These are phyloP conservation scores for Eucalyptus tenuipes DNA, from an alignment of 345 rosid genomes.

Conservation along the genomic window DNA sequence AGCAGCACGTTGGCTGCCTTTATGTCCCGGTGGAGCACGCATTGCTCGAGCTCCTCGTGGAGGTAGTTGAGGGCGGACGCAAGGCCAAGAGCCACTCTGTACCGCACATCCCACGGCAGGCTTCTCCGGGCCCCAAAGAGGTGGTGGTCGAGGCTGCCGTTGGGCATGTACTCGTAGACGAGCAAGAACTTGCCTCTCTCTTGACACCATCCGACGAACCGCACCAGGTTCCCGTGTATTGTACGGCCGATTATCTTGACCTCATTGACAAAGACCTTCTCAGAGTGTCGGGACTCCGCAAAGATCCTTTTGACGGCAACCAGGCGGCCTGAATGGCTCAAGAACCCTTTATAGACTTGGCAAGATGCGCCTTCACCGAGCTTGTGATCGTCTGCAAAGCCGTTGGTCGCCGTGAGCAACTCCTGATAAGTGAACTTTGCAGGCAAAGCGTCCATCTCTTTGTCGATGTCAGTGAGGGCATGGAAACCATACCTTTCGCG, in stretches of 20 bases:
- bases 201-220: neutral
- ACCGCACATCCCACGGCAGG: neutral
- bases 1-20: neutral
- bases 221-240: neutral
- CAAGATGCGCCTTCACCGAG: neutral
- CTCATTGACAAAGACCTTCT: neutral
- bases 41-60: neutral
- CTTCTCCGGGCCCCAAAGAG: neutral
- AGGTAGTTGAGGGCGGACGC: neutral
- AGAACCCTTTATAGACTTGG: neutral
- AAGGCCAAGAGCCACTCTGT: neutral
- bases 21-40: neutral
- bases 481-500: neutral
- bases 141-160: neutral
- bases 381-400: neutral
- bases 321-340: neutral
- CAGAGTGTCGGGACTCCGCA: neutral
- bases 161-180: neutral
- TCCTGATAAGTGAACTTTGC: neutral
- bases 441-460: neutral
- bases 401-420: neutral
- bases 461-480: neutral
- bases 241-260: neutral
- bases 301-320: neutral
- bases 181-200: neutral